Conservation (phyloP, 371 early-diverging fungal species). For the Blakeslea trispora region DNA sequence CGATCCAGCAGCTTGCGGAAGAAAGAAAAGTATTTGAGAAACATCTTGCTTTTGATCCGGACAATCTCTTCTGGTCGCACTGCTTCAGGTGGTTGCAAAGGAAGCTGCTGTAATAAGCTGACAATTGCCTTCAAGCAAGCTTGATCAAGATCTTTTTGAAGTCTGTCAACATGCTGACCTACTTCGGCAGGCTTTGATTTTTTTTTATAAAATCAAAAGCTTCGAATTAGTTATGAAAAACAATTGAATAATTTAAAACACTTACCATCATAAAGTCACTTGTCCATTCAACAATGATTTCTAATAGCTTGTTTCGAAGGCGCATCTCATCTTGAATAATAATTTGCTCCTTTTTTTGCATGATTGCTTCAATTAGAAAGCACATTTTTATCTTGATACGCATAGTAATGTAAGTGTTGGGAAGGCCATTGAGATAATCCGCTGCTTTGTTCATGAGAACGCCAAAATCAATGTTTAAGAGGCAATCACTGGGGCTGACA, state of each 20-base stretch:
- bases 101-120: constrained; percentile 74
- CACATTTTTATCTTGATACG: constrained; percentile 88
- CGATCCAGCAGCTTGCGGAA: constrained; percentile 83
- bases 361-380: constrained; percentile 76
- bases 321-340: constrained; percentile 80
- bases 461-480: constrained; percentile 84
- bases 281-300: constrained; percentile 84
- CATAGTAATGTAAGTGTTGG: constrained; percentile 57
- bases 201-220: too few species aligned
- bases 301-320: constrained; percentile 78
- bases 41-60: constrained; percentile 71
- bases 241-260: too few species aligned
- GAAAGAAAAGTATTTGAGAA: constrained; percentile 83
- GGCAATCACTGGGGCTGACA: constrained; percentile 63
- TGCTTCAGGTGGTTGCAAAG: constrained; percentile 75
- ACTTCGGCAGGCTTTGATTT: constrained; percentile 30
- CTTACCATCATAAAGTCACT: constrained; percentile 68
- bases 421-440: constrained; percentile 74
- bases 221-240: too few species aligned
- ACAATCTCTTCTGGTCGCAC: constrained; percentile 57
- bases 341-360: constrained; percentile 79
- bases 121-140: constrained; percentile 85
- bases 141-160: constrained; percentile 78
- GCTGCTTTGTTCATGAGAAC: constrained; percentile 73
- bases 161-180: constrained; percentile 47